These are phyloP conservation scores for Globisporangium uncinulatum DNA, from an alignment of 352 stramenopile genomes.

Conservation along the genomic window DNA sequence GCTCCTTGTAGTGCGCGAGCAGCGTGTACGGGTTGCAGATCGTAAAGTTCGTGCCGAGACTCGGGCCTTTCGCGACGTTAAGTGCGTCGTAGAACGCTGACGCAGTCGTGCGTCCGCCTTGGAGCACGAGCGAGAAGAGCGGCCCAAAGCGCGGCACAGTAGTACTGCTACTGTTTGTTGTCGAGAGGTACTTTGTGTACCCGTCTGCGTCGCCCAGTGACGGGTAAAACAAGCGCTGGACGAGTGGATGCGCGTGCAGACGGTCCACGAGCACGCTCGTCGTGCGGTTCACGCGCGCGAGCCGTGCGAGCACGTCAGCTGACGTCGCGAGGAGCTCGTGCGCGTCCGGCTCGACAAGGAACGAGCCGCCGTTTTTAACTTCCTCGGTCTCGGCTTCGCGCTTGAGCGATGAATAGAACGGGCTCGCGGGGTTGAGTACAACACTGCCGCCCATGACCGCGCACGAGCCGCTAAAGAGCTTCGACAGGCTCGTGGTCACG, in stretches of 20 bases:
- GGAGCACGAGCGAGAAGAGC: constrained; percentile 85
- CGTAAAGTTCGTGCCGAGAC: constrained; percentile 93
- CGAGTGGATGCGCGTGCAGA: constrained; percentile 63
- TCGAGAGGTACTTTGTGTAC: constrained; percentile 45
- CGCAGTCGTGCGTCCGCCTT: constrained; percentile 54
- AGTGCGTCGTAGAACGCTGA: constrained; percentile 88
- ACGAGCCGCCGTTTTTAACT: constrained; percentile 44
- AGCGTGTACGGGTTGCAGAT: constrained; percentile 91
- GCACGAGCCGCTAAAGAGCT: constrained; percentile 90
- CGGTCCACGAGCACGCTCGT: constrained; percentile 62
- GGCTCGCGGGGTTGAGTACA: constrained; percentile 75
- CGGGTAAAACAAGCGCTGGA: constrained; percentile 87
- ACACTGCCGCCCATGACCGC: constrained; percentile 91
- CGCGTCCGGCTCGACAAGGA: constrained; percentile 57
- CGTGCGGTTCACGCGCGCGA: constrained; percentile 76
- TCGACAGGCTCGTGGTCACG: constrained; percentile 90
- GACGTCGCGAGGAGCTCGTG: constrained; percentile 44
- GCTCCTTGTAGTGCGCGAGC: constrained; percentile 90
- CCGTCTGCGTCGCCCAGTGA: constrained; percentile 50
- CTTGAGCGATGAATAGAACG: constrained; percentile 36
- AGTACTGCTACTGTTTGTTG: neutral
- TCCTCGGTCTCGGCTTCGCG: constrained; percentile 3
- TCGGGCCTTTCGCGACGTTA: constrained; percentile 79
- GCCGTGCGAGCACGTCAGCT: constrained; percentile 62
- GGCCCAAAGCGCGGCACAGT: constrained; percentile 62